These are phyloP conservation scores for Dalbergia cochinchinensis DNA, from an alignment of 306 rosid genomes.

Conservation along the genomic window DNA sequence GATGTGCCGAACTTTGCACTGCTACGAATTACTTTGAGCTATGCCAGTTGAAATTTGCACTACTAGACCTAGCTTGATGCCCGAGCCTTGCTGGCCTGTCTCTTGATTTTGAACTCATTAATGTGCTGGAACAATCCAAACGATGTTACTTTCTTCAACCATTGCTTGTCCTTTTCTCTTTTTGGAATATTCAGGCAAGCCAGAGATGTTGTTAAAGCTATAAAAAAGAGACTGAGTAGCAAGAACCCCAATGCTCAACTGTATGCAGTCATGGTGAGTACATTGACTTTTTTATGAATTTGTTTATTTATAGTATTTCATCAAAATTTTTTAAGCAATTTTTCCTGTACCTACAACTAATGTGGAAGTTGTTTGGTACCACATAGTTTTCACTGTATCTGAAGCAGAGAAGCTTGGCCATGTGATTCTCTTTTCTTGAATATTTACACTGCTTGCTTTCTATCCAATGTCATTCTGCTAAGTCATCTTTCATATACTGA, in stretches of 20 bases:
- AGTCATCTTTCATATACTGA: slow-evolving; percentile 45
- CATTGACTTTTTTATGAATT: slow-evolving; percentile 22
- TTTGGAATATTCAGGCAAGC: slow-evolving; percentile 68
- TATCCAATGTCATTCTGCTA: slow-evolving; percentile 34
- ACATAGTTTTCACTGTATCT: slow-evolving; percentile 9
- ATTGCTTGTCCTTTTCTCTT: neutral
- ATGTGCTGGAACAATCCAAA: slow-evolving; percentile 26
- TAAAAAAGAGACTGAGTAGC: slow-evolving; percentile 80
- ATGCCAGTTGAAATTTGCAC: neutral
- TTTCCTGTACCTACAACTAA: slow-evolving; percentile 3
- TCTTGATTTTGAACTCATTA: slow-evolving; percentile 10
- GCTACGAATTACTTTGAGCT: too few relatives aligned
- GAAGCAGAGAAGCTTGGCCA: slow-evolving; percentile 38
- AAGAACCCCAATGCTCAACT: slow-evolving; percentile 78
- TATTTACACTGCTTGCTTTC: slow-evolving; percentile 26
- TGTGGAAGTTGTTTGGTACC: slow-evolving; percentile 5
- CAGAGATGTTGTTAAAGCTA: slow-evolving; percentile 78
- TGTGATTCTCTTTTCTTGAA: slow-evolving; percentile 32
- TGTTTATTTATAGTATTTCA: neutral
- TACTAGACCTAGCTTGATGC: slow-evolving; percentile 9
- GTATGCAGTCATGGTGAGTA: slow-evolving; percentile 81
- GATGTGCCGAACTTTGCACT: too few relatives aligned
- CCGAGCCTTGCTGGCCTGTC: slow-evolving; percentile 20
- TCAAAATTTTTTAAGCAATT: neutral
- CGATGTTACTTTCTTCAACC: slow-evolving; percentile 17